Base-by-base conservation (phyloP, 306 rosid genomes). In the Cucumis cinereus region DNA sequence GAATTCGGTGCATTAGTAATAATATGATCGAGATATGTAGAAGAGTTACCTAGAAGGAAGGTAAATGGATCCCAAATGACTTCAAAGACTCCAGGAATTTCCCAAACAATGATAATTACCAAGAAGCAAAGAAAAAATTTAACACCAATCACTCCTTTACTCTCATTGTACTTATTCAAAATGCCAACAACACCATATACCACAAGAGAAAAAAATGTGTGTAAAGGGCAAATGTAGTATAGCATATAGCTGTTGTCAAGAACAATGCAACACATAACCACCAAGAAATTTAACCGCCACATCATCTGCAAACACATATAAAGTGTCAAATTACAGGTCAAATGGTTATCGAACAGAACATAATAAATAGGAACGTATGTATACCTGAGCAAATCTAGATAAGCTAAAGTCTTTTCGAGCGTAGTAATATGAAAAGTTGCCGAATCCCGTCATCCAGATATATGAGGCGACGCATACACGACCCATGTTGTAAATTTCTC, bases 361-460 rank as follows among this genome's bases (percentile, higher is more conserved):
- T 45, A 5, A 3, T 3, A 45, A 5, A 9, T 4, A 45, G 13
- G 35, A 1, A 45, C 0, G 1, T 45, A 13, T 45, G 14, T 45
- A 81, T 81, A 88, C 97, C 96, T 91, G 97, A 33, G 96, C 97
- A 50, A 91, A 91, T 81, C 98, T 89, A 60, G 91, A 87, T 49
- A 89, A 80, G 83, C 98, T 91, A 76, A 91, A 93, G 87, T 93
- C 98, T 84, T 91, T 93, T 73, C 96, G 97, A 59, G 91, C 86
- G 83, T 93, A 93, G 81, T 88, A 93, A 84, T 93, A 93, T 60
- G 97, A 88, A 77, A 93, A 93, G 86, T 93, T 91, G 61, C 97
- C 98, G 83, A 93, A 93, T 68, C 98, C 98, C 66, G 98, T 93
- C 98, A 93, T 91, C 97, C 97, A 93, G 74, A 93, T 97, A 84